Evolutionary conservation across 2,329 filamentous ascomycete species (phyloP).

Genomic region (Diaporthe aspalathi): DNA sequence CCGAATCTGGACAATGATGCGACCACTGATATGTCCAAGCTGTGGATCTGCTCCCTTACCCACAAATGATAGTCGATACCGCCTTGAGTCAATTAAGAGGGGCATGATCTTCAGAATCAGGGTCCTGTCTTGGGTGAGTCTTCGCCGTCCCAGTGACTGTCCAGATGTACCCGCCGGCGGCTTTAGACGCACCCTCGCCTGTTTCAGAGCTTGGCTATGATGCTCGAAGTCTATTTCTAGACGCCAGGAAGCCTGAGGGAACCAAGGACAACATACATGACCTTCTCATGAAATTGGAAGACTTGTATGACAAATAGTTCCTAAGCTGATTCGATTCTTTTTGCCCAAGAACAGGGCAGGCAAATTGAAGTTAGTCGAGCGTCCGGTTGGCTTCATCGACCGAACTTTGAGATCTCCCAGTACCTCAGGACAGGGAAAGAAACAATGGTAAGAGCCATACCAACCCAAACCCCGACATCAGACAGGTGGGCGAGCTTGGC

Average conservation of each 20-base stretch:
- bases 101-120: too few relatives aligned
- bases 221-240: not conserved
- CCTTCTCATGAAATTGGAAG: not conserved
- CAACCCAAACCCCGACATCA: conserved; percentile 45
- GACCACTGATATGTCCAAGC: not conserved
- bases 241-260: not conserved
- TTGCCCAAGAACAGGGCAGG: not conserved
- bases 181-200: not conserved
- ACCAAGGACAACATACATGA: not conserved
- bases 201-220: not conserved
- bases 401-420: conserved; percentile 1
- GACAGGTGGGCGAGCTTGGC: conserved; percentile 41
- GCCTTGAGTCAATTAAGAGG: not conserved
- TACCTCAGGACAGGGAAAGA: conserved; percentile 38
- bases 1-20: not conserved
- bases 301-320: too few relatives aligned
- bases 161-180: not conserved
- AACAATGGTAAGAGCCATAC: conserved; percentile 42
- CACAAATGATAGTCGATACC: not conserved
- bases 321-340: too few relatives aligned
- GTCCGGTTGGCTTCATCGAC: not conserved
- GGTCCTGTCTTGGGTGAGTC: not conserved
- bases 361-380: too few relatives aligned
- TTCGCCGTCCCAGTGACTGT: not conserved
- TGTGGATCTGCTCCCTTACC: not conserved